phyloP scores from a whole-genome alignment of 805 yeast species.

The Kodamaea lidongshanica region DNA sequence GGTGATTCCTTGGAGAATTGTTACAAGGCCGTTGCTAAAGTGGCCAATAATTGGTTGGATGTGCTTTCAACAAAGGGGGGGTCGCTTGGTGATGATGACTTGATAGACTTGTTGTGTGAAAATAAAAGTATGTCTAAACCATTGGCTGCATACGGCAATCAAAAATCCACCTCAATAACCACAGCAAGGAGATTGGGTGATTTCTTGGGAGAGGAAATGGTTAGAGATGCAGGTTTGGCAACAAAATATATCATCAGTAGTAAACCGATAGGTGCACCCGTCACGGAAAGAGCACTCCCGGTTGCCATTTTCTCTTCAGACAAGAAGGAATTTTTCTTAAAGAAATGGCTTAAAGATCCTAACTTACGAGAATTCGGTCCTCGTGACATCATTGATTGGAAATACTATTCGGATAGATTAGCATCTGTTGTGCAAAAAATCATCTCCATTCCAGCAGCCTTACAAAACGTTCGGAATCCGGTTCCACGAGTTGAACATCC shows the following conservation, averaged over 20 bases:
- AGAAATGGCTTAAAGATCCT: slow-evolving; percentile 83
- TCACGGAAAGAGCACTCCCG: slow-evolving; percentile 94
- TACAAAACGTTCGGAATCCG: slow-evolving; percentile 82
- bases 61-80: slow-evolving; percentile 82
- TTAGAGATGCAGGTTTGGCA: slow-evolving; percentile 91
- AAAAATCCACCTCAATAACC: slow-evolving; percentile 91
- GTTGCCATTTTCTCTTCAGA: slow-evolving; percentile 93
- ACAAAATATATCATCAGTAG: slow-evolving; percentile 89
- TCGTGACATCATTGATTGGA: slow-evolving; percentile 87
- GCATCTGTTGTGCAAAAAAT: slow-evolving; percentile 93
- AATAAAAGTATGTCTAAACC: slow-evolving; percentile 93
- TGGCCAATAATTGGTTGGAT: slow-evolving; percentile 95
- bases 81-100: slow-evolving; percentile 86
- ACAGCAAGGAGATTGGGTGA: slow-evolving; percentile 93
- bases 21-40: slow-evolving; percentile 82
- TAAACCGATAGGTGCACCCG: slow-evolving; percentile 79
- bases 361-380: slow-evolving; percentile 78
- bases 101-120: slow-evolving; percentile 91
- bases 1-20: slow-evolving; percentile 76
- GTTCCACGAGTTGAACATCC: slow-evolving; percentile 95
- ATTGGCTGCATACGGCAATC: slow-evolving; percentile 79
- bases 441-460: slow-evolving; percentile 94
- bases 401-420: slow-evolving; percentile 80
- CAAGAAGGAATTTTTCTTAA: slow-evolving; percentile 65
- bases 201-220: slow-evolving; percentile 93